A percentile compares a stretch with the other conserved stretches of the same genome.
These are phyloP conservation scores for Spiromastix sp. DNA, from an alignment of 2,329 filamentous ascomycete genomes.

Conservation along the genomic window DNA sequence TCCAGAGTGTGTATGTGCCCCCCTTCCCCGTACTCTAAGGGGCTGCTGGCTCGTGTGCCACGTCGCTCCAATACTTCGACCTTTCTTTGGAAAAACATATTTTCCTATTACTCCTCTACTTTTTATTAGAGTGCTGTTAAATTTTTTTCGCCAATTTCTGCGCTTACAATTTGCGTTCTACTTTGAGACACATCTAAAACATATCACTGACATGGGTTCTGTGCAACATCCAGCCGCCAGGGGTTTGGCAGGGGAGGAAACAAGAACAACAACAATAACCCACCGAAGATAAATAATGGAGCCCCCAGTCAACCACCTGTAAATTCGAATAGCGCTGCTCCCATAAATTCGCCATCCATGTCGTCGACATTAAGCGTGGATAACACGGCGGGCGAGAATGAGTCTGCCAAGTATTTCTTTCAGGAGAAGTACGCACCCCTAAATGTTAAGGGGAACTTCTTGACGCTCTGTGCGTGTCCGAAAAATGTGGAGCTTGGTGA, in stretches of 20 bases:
- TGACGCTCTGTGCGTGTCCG: constrained; percentile 85
- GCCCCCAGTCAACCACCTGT: constrained; percentile 20
- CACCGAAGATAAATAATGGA: constrained; percentile 30
- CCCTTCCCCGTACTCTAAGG: constrained; percentile 15
- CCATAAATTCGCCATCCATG: constrained; percentile 29
- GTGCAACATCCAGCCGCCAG: constrained; percentile 30
- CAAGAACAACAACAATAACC: constrained; percentile 28
- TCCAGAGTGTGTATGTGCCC: constrained; percentile 40
- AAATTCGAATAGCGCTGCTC: constrained; percentile 16
- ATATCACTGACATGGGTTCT: constrained; percentile 15
- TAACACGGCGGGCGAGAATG: constrained; percentile 26
- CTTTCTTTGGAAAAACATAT: constrained; percentile 3
- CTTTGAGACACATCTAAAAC: constrained; percentile 15
- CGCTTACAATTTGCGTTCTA: no score
- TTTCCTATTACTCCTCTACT: constrained; percentile 3
- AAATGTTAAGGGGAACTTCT: constrained; percentile 95
- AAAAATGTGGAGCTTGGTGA: constrained; percentile 90
- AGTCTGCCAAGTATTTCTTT: constrained; percentile 40
- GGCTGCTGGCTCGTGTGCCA: constrained; percentile 12
- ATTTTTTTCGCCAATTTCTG: no score
- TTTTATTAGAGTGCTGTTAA: background rate
- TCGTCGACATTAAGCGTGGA: constrained; percentile 28
- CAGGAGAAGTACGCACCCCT: constrained; percentile 56
- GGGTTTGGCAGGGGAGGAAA: constrained; percentile 39
- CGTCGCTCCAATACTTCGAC: no score